phyloP scores from a whole-genome alignment of 257 asterid species.

The Eucommia ulmoides region DNA sequence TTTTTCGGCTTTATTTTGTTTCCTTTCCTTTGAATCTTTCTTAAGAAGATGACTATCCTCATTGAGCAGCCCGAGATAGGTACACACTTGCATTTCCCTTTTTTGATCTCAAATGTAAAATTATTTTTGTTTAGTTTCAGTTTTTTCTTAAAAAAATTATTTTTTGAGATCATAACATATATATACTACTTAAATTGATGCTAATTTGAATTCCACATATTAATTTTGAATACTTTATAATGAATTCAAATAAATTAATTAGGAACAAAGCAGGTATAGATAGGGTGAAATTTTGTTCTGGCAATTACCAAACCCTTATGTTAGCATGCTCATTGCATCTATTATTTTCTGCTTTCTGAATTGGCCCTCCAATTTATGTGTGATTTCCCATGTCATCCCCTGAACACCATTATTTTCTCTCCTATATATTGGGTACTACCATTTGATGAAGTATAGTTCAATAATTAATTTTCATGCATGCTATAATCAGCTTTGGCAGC shows the following conservation, averaged over 20 bases:
- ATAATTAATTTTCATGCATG: background rate
- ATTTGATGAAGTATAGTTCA: background rate
- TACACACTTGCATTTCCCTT: conserved; percentile 20
- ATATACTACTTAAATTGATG: background rate
- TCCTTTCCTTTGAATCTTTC: background rate
- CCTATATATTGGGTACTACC: no score
- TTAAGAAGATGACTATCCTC: conserved; percentile 44
- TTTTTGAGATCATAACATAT: background rate
- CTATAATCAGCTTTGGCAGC: conserved; percentile 13
- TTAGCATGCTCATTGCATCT: background rate
- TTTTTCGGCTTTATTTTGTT: background rate
- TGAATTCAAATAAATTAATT: no score
- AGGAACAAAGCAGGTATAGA: no score
- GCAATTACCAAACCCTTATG: background rate
- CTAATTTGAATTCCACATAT: background rate
- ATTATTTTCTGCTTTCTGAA: background rate
- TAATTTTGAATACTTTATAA: background rate
- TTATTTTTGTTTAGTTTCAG: background rate
- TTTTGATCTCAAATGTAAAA: background rate
- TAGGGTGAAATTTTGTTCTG: background rate
- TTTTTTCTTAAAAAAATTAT: background rate
- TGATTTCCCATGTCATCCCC: background rate
- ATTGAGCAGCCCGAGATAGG: conserved; percentile 41
- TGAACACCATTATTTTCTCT: no score
- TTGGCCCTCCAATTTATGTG: background rate